These are phyloP conservation scores for Candida boleticola DNA, from an alignment of 805 yeast genomes.

Conservation along the genomic window DNA sequence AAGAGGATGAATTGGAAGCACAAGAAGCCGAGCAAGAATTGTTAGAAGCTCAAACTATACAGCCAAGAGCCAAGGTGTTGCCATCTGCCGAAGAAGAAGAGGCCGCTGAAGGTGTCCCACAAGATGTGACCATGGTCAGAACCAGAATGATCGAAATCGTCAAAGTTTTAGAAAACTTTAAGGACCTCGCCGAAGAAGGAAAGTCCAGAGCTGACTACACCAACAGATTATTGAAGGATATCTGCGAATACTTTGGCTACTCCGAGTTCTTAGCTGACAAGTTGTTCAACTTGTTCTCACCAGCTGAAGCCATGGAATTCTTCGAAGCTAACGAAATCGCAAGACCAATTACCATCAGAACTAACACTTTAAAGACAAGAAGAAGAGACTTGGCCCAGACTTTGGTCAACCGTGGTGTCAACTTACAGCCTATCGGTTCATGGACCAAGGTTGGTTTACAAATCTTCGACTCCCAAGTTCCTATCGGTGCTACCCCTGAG, in stretches of 20 bases:
- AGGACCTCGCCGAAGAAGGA: conserved; percentile 78
- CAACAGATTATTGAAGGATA: conserved; percentile 76
- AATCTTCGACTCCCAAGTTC: conserved; percentile 97
- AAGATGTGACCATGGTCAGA: conserved; percentile 78
- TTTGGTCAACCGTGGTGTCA: conserved; percentile 93
- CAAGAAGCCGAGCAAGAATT: conserved; percentile 53
- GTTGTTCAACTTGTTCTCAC: conserved; percentile 85
- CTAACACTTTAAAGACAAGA: conserved; percentile 93
- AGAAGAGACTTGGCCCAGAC: conserved; percentile 95
- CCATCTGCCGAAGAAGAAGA: conserved; percentile 66
- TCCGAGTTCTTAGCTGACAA: conserved; percentile 90
- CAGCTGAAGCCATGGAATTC: conserved; percentile 96
- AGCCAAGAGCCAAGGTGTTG: conserved; percentile 74
- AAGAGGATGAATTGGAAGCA: conserved; percentile 47
- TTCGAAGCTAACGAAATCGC: conserved; percentile 98
- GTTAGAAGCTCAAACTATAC: conserved; percentile 53
- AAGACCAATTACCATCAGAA: conserved; percentile 94
- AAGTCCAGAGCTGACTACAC: conserved; percentile 81
- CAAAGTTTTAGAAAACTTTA: conserved; percentile 89
- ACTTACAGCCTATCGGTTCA: conserved; percentile 91
- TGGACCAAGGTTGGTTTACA: conserved; percentile 99
- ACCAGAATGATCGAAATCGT: conserved; percentile 95
- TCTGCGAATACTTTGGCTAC: conserved; percentile 92
- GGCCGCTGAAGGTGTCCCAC: conserved; percentile 47
- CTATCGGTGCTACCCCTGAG: conserved; percentile 99